These are phyloP conservation scores for Linum usitatissimum DNA, from an alignment of 345 rosid genomes.

Conservation along the genomic window DNA sequence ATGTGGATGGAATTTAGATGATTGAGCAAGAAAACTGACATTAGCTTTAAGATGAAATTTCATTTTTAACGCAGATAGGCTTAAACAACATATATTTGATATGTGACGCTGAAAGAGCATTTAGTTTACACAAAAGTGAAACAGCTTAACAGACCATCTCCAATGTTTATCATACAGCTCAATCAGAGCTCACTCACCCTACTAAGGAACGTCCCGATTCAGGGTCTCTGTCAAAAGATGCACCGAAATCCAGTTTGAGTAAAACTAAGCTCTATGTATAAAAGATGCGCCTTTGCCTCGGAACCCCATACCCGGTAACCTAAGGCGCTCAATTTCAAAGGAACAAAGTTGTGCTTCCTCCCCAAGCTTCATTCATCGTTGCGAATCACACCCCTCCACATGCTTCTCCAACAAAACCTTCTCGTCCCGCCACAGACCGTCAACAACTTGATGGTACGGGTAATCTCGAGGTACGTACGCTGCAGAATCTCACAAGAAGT, in stretches of 20 bases:
- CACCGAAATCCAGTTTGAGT: neutral
- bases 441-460: no score
- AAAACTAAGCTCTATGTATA: neutral
- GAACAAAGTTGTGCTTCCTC: neutral
- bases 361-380: neutral
- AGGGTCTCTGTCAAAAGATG: neutral
- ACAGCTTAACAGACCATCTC: no score
- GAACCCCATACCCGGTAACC: neutral
- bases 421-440: no score
- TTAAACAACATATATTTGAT: no score
- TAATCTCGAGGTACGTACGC: no score
- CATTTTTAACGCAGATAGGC: no score
- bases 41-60: no score
- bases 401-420: neutral
- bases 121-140: no score
- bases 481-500: neutral
- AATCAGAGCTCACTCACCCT: neutral
- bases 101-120: no score
- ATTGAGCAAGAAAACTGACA: no score
- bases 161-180: neutral
- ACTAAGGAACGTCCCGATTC: neutral
- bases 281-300: neutral
- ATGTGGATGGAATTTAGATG: no score
- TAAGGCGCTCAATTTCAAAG: neutral
- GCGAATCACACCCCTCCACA: neutral